These are phyloP conservation scores for Galeopsis tetrahit DNA, from an alignment of 257 asterid genomes.

Conservation along the genomic window DNA sequence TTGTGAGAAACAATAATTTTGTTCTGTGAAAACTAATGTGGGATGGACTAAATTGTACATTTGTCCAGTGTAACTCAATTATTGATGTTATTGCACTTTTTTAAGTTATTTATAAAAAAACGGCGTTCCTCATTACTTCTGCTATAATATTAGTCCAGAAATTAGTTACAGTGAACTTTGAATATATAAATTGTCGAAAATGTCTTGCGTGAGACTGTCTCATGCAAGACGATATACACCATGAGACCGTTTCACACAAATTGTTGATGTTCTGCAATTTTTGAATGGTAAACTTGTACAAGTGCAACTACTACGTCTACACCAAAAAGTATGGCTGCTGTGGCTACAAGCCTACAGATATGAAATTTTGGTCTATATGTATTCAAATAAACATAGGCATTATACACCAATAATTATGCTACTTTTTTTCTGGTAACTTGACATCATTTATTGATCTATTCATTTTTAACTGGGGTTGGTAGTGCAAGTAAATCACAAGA, in stretches of 20 bases:
- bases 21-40: too few species aligned
- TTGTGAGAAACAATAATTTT: too few species aligned
- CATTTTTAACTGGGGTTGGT: too few species aligned
- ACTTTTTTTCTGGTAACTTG: constrained; percentile 2
- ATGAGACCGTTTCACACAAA: too few species aligned
- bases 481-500: too few species aligned
- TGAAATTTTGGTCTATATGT: neutral
- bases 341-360: constrained; percentile 32
- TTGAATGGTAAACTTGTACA: too few species aligned
- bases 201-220: too few species aligned
- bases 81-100: neutral
- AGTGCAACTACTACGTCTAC: constrained; percentile 3
- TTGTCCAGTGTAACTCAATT: neutral
- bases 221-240: too few species aligned
- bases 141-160: neutral
- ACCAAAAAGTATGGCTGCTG: constrained; percentile 12
- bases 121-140: too few species aligned
- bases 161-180: neutral
- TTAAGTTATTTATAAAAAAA: too few species aligned
- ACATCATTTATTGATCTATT: neutral
- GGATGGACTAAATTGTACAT: neutral
- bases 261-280: too few species aligned
- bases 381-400: neutral
- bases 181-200: too few species aligned
- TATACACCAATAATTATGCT: constrained; percentile 20